These are phyloP conservation scores for Brassica incana DNA, from an alignment of 345 rosid species.

Conservation along the genomic window DNA sequence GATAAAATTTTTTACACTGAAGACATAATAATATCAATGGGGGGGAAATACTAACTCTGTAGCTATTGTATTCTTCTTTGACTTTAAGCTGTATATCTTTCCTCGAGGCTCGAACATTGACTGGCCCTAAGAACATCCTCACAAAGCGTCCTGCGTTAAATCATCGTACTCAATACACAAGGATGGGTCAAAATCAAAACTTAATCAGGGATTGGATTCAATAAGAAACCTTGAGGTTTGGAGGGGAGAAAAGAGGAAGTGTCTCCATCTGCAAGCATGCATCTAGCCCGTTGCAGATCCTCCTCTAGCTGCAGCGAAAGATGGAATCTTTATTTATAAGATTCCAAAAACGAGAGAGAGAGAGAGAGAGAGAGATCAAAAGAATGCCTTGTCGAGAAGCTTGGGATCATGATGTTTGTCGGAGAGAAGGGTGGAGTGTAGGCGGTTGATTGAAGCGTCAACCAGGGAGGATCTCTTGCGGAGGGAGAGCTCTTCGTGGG, in stretches of 20 bases:
- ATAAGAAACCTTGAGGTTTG: constrained; percentile 59
- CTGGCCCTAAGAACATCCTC: constrained; percentile 90
- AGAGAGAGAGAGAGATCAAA: background rate
- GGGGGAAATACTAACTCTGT: constrained; percentile 54
- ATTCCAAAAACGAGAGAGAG: background rate
- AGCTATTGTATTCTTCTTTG: constrained; percentile 97
- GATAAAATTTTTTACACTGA: background rate
- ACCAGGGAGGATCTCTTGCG: constrained; percentile 67
- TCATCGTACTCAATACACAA: background rate
- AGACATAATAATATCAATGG: background rate
- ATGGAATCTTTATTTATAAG: background rate
- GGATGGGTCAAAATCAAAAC: background rate
- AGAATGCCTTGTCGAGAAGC: constrained; percentile 63
- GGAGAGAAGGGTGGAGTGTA: constrained; percentile 49
- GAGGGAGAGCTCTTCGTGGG: constrained; percentile 71
- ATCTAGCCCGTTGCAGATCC: constrained; percentile 74
- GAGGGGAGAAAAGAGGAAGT: constrained; percentile 77
- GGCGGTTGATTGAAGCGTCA: constrained; percentile 72
- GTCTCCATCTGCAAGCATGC: constrained; percentile 76
- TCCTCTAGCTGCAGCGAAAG: constrained; percentile 58
- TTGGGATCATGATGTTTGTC: constrained; percentile 52
- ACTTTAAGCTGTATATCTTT: constrained; percentile 94
- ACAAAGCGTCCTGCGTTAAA: constrained; percentile 52
- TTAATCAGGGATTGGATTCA: constrained; percentile 9
- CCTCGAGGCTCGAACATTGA: constrained; percentile 83